Percentiles rank a stretch among this genome's conserved stretches.
These are phyloP conservation scores for Penicillium silybi DNA, from an alignment of 495 filamentous ascomycete species.

Conservation along the genomic window DNA sequence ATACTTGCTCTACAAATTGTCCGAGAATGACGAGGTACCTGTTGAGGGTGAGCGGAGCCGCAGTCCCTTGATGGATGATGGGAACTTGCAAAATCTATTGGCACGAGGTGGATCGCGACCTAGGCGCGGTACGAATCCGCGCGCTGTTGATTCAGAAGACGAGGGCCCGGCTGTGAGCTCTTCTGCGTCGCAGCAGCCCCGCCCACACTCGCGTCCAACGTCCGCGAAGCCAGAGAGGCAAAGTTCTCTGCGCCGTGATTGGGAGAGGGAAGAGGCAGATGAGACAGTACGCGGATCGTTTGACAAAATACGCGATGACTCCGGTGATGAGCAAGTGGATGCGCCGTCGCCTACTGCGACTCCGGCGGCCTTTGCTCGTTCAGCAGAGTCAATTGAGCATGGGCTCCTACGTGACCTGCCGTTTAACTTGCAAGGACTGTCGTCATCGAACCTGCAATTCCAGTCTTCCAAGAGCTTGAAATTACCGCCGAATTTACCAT, in stretches of 20 bases:
- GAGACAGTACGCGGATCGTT: slow-evolving; percentile 6
- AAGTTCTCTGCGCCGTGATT: slow-evolving; percentile 24
- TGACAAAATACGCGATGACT: slow-evolving; percentile 14
- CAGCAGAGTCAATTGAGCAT: slow-evolving; percentile 62
- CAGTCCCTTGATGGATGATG: slow-evolving; percentile 39
- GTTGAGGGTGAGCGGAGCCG: slow-evolving; percentile 29
- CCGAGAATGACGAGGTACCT: slow-evolving; percentile 47
- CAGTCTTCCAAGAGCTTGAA: slow-evolving; percentile 58
- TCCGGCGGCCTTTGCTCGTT: slow-evolving; percentile 4
- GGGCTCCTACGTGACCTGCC: slow-evolving; percentile 85
- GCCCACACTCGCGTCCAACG: background rate
- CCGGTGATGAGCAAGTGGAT: slow-evolving; percentile 16
- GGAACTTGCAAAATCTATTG: slow-evolving; percentile 35
- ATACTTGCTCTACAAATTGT: slow-evolving; percentile 80
- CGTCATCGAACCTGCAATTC: slow-evolving; percentile 79
- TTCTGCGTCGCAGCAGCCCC: slow-evolving; percentile 39
- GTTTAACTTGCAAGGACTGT: slow-evolving; percentile 90
- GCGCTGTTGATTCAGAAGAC: slow-evolving; percentile 30
- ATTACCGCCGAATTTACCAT: slow-evolving; percentile 72
- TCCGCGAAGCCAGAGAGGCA: slow-evolving; percentile 22
- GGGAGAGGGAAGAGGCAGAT: slow-evolving; percentile 16
- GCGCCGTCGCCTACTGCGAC: slow-evolving; percentile 16
- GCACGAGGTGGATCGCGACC: slow-evolving; percentile 23
- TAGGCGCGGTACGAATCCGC: slow-evolving; percentile 15
- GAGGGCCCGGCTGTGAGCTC: slow-evolving; percentile 44